Evolutionary conservation across 352 stramenopile genomes (phyloP).

Genomic region (Globisporangium carolinianum): DNA sequence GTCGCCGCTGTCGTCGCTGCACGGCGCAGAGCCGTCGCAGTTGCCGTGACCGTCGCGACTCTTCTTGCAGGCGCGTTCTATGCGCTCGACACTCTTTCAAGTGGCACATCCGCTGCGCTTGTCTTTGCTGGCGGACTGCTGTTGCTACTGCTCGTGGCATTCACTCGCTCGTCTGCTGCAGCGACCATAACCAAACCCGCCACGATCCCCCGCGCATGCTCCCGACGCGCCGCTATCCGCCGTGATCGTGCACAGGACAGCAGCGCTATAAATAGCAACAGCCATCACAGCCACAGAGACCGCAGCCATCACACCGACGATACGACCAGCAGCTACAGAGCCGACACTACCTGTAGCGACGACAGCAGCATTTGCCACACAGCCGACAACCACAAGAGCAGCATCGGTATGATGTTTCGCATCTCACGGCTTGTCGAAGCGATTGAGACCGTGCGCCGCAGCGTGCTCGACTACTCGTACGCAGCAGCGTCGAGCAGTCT

Average conservation of each 20-base stretch:
- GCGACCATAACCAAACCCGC: not conserved
- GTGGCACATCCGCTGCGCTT: not conserved
- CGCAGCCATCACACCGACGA: too few relatives aligned
- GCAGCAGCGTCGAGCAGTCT: not conserved
- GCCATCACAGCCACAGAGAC: too few relatives aligned
- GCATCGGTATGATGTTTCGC: not conserved
- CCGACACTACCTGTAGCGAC: too few relatives aligned
- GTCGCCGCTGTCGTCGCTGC: not conserved
- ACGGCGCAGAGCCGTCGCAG: not conserved
- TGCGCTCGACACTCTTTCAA: not conserved
- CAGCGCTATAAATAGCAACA: too few relatives aligned
- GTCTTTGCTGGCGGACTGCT: not conserved
- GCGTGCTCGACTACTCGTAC: conserved; percentile 17
- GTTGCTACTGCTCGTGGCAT: not conserved
- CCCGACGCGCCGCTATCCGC: too few relatives aligned
- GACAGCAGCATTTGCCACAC: too few relatives aligned
- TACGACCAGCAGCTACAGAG: too few relatives aligned
- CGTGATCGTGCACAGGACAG: too few relatives aligned
- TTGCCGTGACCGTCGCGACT: not conserved
- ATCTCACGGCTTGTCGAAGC: conserved; percentile 11
- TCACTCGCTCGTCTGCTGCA: not conserved
- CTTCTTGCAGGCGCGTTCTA: not conserved
- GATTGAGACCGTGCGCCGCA: conserved; percentile 12
- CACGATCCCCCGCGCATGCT: not conserved
- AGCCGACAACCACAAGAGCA: not conserved